phyloP scores from a whole-genome alignment of 768 basidiomycete species.

The Suillus brevipes region DNA sequence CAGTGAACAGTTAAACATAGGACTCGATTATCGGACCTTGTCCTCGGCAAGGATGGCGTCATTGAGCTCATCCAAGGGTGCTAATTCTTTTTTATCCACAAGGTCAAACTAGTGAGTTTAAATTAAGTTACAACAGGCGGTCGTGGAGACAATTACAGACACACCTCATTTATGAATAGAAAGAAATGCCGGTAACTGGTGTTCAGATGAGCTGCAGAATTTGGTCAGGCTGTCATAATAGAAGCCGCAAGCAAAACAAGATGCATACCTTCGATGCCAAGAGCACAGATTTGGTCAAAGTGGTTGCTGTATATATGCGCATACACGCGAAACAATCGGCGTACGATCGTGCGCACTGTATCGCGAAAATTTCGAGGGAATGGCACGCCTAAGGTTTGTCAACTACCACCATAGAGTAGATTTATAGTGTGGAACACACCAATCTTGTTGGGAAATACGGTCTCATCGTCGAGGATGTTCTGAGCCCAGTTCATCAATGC shows the following conservation, averaged over 20 bases:
- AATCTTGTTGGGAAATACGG: constrained; percentile 91
- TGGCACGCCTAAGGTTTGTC: constrained; percentile 64
- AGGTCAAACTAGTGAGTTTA: constrained; percentile 68
- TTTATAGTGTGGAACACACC: constrained; percentile 45
- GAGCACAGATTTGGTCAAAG: constrained; percentile 97
- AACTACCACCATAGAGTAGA: constrained; percentile 8
- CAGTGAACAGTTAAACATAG: background rate
- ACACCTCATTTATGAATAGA: constrained; percentile 92
- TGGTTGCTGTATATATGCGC: constrained; percentile 99
- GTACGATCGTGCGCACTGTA: constrained; percentile 87
- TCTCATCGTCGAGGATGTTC: constrained; percentile 86
- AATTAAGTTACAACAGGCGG: constrained; percentile 9
- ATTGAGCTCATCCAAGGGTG: constrained; percentile 93
- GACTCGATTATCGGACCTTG: constrained; percentile 31
- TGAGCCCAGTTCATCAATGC: constrained; percentile 99
- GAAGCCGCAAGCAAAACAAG: background rate
- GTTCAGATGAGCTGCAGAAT: constrained; percentile 83
- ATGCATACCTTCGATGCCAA: constrained; percentile 89
- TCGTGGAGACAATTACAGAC: constrained; percentile 18
- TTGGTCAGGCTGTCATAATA: constrained; percentile 3
- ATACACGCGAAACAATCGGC: constrained; percentile 94
- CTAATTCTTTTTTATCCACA: constrained; percentile 95
- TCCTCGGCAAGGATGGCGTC: constrained; percentile 78
- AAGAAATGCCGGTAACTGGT: constrained; percentile 99
- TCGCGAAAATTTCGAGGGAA: constrained; percentile 90